Evolutionary conservation across 1,284 basidiomycete genomes (phyloP).

Genomic region (Apiotrichum domesticum): DNA sequence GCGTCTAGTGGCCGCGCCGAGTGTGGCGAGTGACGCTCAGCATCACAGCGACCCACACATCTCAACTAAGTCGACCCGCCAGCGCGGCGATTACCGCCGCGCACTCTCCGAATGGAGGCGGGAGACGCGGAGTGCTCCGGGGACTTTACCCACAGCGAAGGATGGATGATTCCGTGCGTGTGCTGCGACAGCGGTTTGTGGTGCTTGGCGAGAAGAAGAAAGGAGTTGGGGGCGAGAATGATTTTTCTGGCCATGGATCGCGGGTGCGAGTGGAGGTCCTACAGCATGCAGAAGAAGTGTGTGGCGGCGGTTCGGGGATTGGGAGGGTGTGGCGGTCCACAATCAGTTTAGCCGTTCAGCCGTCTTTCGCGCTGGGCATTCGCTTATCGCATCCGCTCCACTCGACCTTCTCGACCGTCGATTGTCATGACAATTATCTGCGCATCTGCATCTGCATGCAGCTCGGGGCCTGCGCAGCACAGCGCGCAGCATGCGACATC

Average conservation of each 20-base stretch:
- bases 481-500: too few relatives aligned
- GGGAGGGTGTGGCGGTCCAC: too few relatives aligned
- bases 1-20: background rate
- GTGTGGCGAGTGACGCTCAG: background rate
- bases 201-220: slow-evolving; percentile 14
- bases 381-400: too few relatives aligned
- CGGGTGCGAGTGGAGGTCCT: too few relatives aligned
- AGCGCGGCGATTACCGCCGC: slow-evolving; percentile 7
- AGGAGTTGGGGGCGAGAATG: too few relatives aligned
- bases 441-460: too few relatives aligned
- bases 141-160: slow-evolving; percentile 46
- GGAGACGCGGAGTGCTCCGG: slow-evolving; percentile 32
- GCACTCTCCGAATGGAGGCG: slow-evolving; percentile 4
- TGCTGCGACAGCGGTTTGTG: slow-evolving; percentile 47
- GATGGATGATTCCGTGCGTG: slow-evolving; percentile 23
- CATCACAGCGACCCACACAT: background rate
- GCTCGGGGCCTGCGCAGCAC: too few relatives aligned
- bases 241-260: too few relatives aligned
- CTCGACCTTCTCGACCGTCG: too few relatives aligned
- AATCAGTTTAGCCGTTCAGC: too few relatives aligned
- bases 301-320: background rate
- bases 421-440: too few relatives aligned
- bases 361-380: too few relatives aligned
- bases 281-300: background rate
- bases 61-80: background rate